A percentile compares a stretch with the other conserved stretches of the same genome.
Evolutionary conservation across 495 filamentous ascomycete species (phyloP).

Genomic region (Xylaria flabelliformis): DNA sequence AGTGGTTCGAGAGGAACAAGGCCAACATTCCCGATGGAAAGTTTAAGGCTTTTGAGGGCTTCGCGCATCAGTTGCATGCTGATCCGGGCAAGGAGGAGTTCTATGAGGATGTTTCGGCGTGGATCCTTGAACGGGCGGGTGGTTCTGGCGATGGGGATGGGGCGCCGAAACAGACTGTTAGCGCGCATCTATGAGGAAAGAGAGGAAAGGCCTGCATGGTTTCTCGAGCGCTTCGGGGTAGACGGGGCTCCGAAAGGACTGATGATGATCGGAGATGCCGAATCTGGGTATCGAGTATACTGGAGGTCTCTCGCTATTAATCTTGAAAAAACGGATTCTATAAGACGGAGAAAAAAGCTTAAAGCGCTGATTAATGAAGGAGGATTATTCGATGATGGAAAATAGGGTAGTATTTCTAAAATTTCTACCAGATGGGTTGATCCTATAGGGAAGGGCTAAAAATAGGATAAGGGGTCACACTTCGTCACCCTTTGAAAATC

Average conservation of each 20-base stretch:
- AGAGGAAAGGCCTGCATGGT: neutral
- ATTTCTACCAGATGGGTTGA: neutral
- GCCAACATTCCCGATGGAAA: slow-evolving; percentile 64
- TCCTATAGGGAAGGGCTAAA: neutral
- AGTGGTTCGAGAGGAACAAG: slow-evolving; percentile 60
- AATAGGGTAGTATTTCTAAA: neutral
- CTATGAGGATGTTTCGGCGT: slow-evolving; percentile 72
- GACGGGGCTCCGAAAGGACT: neutral
- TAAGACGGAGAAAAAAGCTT: neutral
- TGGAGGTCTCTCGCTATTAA: neutral
- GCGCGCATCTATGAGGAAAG: slow-evolving; percentile 17
- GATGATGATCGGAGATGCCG: neutral
- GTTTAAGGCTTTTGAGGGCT: slow-evolving; percentile 78
- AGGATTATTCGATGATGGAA: neutral
- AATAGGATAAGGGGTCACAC: slow-evolving; percentile 1
- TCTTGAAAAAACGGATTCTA: neutral
- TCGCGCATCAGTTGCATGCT: slow-evolving; percentile 77
- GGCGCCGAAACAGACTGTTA: neutral
- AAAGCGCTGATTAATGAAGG: neutral
- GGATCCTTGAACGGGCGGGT: slow-evolving; percentile 66
- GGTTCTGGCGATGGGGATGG: slow-evolving; percentile 1
- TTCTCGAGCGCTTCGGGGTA: neutral
- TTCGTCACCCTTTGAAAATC: neutral
- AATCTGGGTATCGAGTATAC: neutral
- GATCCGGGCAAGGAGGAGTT: slow-evolving; percentile 70